Evolutionary conservation across 176 grass and related monocot species (phyloP).

Genomic region (Oryza rufipogon): DNA sequence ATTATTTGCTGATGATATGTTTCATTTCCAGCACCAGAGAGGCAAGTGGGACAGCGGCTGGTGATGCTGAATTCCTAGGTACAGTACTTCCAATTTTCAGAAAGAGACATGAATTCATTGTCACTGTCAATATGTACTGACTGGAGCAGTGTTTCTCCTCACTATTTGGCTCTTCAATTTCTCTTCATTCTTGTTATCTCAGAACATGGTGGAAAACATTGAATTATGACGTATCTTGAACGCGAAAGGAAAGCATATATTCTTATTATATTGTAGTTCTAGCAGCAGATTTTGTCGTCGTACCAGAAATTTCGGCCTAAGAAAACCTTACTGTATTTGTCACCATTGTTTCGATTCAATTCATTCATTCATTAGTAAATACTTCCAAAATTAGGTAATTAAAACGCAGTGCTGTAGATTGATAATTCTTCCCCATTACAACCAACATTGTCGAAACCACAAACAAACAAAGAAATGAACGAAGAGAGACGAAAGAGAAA

Average conservation of each 20-base stretch:
- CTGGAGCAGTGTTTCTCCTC: not conserved
- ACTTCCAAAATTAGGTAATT: not conserved
- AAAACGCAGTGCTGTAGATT: too few relatives aligned
- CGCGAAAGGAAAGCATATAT: not conserved
- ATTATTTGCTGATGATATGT: not conserved
- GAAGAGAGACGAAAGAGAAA: not conserved
- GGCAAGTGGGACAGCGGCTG: not conserved
- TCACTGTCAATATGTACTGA: not conserved
- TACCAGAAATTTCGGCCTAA: not conserved
- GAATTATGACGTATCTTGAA: not conserved
- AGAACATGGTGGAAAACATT: not conserved
- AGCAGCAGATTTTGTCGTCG: not conserved
- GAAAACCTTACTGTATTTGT: not conserved
- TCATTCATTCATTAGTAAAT: not conserved
- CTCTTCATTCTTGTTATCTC: not conserved
- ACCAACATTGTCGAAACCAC: not conserved
- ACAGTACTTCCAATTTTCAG: not conserved
- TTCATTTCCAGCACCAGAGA: not conserved
- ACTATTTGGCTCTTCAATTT: not conserved
- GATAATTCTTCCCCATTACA: too few relatives aligned
- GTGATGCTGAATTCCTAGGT: not conserved
- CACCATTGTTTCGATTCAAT: not conserved
- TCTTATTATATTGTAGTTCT: not conserved
- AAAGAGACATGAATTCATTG: slow-evolving; percentile 15
- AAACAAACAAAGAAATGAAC: not conserved